These are phyloP conservation scores for Hericium coralloides DNA, from an alignment of 768 basidiomycete genomes.

Conservation along the genomic window DNA sequence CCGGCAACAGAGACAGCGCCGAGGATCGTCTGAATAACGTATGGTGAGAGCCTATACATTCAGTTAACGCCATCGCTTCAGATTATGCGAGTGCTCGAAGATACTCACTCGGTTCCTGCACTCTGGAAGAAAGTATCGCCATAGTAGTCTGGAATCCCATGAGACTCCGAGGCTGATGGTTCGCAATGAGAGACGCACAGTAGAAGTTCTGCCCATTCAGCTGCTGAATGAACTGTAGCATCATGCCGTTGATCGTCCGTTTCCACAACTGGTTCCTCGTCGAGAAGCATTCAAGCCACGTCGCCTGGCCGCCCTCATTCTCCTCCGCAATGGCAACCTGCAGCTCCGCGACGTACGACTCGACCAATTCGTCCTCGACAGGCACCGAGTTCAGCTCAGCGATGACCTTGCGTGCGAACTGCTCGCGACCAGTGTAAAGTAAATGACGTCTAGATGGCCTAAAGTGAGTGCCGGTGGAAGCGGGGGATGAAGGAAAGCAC, in stretches of 20 bases:
- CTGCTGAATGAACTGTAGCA: conserved; percentile 76
- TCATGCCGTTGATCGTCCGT: conserved; percentile 73
- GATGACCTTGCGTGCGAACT: conserved; percentile 53
- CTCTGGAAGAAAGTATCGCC: conserved; percentile 76
- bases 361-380: conserved; percentile 46
- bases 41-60: conserved; percentile 43
- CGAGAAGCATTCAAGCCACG: conserved; percentile 74
- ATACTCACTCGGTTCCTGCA: conserved; percentile 50
- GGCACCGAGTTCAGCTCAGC: conserved; percentile 59
- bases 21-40: conserved; percentile 67
- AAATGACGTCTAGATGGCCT: conserved; percentile 48
- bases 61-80: not conserved
- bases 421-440: conserved; percentile 43
- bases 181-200: conserved; percentile 34
- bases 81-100: not conserved
- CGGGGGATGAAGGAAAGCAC: conserved; percentile 15
- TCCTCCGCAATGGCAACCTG: conserved; percentile 57
- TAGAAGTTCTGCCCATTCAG: conserved; percentile 78
- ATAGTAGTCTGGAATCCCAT: conserved; percentile 50
- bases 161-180: not conserved
- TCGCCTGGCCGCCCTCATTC: conserved; percentile 74
- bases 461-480: not conserved
- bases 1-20: conserved; percentile 69
- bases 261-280: conserved; percentile 59
- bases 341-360: conserved; percentile 55